Base-by-base conservation (phyloP, 257 asterid genomes). In the Plectranthus barbatus region DNA sequence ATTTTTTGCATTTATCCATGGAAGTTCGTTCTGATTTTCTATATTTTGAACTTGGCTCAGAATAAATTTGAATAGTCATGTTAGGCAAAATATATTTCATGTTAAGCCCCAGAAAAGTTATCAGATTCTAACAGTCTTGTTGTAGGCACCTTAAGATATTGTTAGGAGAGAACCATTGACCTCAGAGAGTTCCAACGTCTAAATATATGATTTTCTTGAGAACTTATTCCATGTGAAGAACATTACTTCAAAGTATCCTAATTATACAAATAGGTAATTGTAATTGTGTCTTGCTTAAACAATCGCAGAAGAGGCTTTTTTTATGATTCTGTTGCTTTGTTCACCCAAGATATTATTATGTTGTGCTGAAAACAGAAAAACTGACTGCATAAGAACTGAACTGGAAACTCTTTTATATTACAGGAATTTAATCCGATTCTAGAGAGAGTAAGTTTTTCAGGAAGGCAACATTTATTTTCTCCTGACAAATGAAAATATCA, bases 71-170 rank as follows among this genome's bases (percentile, higher is more conserved):
- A 9, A 9, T 45, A 24, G 9, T 45, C 67, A 45, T 44, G 4
- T 45, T 42, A 29, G 33, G 56, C 19, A 7, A 37, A 23, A 64
- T 10, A 7, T 50, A 39, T 14, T 19, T 36, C 50, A 20, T 19
- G 48, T 23, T 48, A 31, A 50, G 45, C 14, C 53, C 26, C 53
- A 51, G 24, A 52, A 36, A 47, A 64, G 4, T 23, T 26, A 15
- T 14, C 9, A 41, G 58, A 26, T 40, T 20, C 46, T 44, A 23
- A 41, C 42, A 39, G 58, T 54, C 49, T 64, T 40, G 13, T 51
- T 39, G 70, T n/a, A 11, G 67, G 46, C 56, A 46, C 45, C n/a
- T 50, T 47, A 62, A 5, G 46, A 21, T 62, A 21, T 61, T 23
- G 44, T 39, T 23, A 42, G 31, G 26, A 36, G 20, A 19, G 57